phyloP scores from a whole-genome alignment of 2,329 filamentous ascomycete species.

The Lachnellula suecica region DNA sequence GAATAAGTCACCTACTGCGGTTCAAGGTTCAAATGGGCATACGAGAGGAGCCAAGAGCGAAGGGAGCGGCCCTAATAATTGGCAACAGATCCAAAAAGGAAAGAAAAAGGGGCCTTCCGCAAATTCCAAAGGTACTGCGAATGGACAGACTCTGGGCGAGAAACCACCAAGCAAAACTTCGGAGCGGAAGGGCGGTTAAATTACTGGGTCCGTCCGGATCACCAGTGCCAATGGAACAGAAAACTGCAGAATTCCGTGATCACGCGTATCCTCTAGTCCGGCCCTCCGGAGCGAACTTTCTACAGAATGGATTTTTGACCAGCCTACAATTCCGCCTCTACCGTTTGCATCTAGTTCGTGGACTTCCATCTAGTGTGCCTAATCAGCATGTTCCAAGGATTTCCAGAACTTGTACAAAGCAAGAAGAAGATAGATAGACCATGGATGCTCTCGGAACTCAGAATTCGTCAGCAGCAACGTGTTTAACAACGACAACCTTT shows the following conservation, averaged over 20 bases:
- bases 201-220: not conserved
- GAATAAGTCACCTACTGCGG: constrained; percentile 14
- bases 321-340: not conserved
- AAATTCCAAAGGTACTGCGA: constrained; percentile 48
- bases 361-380: constrained; percentile 5
- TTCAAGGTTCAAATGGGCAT: constrained; percentile 50
- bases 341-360: not conserved
- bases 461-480: constrained; percentile 2
- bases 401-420: not conserved
- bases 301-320: not conserved
- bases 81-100: constrained; percentile 59
- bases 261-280: not conserved
- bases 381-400: not conserved
- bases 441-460: constrained; percentile 4
- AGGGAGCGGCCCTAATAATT: constrained; percentile 43
- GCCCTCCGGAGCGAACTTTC: not conserved
- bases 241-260: not conserved
- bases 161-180: constrained; percentile 56
- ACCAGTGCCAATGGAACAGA: not conserved
- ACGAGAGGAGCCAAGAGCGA: constrained; percentile 55
- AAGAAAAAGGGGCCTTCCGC: constrained; percentile 45
- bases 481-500: not conserved
- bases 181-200: constrained; percentile 62
- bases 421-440: not conserved
- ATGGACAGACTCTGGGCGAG: constrained; percentile 47